Conservation (phyloP, 495 filamentous ascomycete genomes). For the Tricharina praecox region DNA sequence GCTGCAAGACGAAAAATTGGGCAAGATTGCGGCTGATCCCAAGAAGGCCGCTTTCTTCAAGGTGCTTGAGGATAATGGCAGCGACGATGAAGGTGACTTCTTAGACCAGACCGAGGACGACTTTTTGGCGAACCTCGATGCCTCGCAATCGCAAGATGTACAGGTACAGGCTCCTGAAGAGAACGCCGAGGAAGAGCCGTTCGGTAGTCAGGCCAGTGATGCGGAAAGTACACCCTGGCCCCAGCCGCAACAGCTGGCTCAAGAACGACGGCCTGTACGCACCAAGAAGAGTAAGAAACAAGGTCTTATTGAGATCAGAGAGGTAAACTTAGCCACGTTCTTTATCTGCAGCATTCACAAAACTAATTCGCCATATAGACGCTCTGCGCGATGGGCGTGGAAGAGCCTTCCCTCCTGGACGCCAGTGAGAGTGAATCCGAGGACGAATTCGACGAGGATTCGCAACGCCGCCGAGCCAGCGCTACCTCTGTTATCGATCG, state of each 20-base stretch:
- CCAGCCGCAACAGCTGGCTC: background rate
- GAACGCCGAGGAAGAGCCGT: background rate
- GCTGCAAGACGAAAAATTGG: slow-evolving; percentile 76
- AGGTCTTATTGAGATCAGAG: slow-evolving; percentile 18
- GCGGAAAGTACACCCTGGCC: background rate
- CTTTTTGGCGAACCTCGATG: slow-evolving; percentile 31
- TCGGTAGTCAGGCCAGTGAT: slow-evolving; percentile 1
- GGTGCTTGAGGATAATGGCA: slow-evolving; percentile 68
- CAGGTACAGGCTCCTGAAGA: background rate
- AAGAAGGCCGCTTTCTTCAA: slow-evolving; percentile 78
- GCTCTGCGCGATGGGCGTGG: slow-evolving; percentile 23
- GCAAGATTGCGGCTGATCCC: slow-evolving; percentile 76
- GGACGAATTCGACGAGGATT: slow-evolving; percentile 26
- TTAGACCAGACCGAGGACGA: slow-evolving; percentile 41
- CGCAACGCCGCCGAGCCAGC: slow-evolving; percentile 35
- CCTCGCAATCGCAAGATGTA: slow-evolving; percentile 26
- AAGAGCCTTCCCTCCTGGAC: slow-evolving; percentile 11
- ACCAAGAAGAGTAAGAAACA: slow-evolving; percentile 17
- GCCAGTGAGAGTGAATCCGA: slow-evolving; percentile 23
- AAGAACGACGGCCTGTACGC: slow-evolving; percentile 9
- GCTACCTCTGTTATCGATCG: slow-evolving; percentile 55
- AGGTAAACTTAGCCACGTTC: slow-evolving; percentile 23
- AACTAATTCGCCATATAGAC: slow-evolving; percentile 13
- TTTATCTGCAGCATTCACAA: slow-evolving; percentile 14
- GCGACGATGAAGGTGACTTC: slow-evolving; percentile 67